A percentile compares a stretch with the other conserved stretches of the same genome.
Evolutionary conservation across 2,329 filamentous ascomycete species (phyloP).

Genomic region (Rachicladosporium sp.): DNA sequence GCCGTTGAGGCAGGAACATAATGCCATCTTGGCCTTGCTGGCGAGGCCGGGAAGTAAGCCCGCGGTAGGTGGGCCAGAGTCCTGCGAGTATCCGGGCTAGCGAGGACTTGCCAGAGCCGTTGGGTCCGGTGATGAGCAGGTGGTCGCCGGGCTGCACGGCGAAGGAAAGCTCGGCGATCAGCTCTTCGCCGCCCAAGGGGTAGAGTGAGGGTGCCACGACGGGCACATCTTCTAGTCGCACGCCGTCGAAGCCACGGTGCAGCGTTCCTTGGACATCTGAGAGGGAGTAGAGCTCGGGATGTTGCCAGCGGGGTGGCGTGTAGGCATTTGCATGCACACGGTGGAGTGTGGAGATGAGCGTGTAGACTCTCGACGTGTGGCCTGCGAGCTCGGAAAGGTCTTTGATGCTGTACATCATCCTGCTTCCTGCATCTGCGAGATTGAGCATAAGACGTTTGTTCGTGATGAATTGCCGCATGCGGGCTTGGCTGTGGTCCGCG

Average conservation of each 20-base stretch:
- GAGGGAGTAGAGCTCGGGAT: constrained; percentile 73
- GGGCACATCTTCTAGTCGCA: constrained; percentile 85
- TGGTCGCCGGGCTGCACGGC: constrained; percentile 86
- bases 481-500: constrained; percentile 37
- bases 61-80: constrained; percentile 91
- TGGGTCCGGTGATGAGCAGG: constrained; percentile 84
- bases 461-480: constrained; percentile 98
- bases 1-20: constrained; percentile 94
- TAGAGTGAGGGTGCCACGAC: constrained; percentile 80
- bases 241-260: constrained; percentile 88
- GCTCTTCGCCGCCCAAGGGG: constrained; percentile 85
- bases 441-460: constrained; percentile 98
- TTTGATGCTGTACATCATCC: constrained; percentile 99
- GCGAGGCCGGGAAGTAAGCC: constrained; percentile 78
- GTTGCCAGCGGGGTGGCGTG: constrained; percentile 51
- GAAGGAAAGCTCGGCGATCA: constrained; percentile 78
- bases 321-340: constrained; percentile 88
- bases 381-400: constrained; percentile 91
- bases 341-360: constrained; percentile 85
- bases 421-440: constrained; percentile 83
- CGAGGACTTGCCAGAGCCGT: constrained; percentile 86
- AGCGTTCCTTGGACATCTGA: constrained; percentile 88
- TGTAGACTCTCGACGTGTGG: constrained; percentile 92
- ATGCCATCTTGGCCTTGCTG: constrained; percentile 63
- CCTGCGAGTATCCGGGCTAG: constrained; percentile 81